A percentile compares a stretch with the other conserved stretches of the same genome.
Conservation (phyloP, 2,329 filamentous ascomycete species). For the Mollisia scopiformis region DNA sequence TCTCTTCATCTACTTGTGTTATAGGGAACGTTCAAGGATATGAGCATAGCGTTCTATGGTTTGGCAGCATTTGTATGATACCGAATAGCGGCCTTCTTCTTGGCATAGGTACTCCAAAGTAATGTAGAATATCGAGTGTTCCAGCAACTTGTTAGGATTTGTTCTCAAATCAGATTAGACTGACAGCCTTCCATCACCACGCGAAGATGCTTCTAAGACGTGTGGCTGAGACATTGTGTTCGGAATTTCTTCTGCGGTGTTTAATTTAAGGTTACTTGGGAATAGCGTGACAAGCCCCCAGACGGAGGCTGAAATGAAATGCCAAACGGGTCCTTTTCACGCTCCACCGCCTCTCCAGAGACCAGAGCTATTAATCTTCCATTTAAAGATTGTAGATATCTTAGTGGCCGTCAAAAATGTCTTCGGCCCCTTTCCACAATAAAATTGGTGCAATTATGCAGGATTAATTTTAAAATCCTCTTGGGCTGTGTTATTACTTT, state of each 20-base stretch:
- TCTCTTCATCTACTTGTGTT: constrained; percentile 29
- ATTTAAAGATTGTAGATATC: neutral
- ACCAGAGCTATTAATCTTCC: too few relatives aligned
- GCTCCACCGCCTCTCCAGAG: neutral
- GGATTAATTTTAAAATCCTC: neutral
- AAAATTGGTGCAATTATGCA: neutral
- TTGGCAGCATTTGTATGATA: constrained; percentile 38
- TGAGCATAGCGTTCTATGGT: constrained; percentile 37
- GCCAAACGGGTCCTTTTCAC: neutral
- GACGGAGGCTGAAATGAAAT: neutral
- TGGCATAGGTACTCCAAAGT: constrained; percentile 14
- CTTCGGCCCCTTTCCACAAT: neutral
- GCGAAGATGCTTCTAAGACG: neutral
- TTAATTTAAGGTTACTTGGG: neutral
- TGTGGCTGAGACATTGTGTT: neutral
- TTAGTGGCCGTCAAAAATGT: neutral
- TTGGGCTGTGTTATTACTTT: neutral
- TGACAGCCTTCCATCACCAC: neutral
- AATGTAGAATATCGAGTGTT: constrained; percentile 17
- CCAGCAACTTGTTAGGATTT: neutral
- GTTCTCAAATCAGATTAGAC: neutral
- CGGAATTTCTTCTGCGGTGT: neutral
- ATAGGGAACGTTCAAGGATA: constrained; percentile 32
- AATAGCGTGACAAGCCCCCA: neutral
- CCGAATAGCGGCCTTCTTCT: constrained; percentile 18